A percentile compares a stretch with the other conserved stretches of the same genome.
These are phyloP conservation scores for Fusarium pseudocircinatum DNA, from an alignment of 2,329 filamentous ascomycete species.

Conservation along the genomic window DNA sequence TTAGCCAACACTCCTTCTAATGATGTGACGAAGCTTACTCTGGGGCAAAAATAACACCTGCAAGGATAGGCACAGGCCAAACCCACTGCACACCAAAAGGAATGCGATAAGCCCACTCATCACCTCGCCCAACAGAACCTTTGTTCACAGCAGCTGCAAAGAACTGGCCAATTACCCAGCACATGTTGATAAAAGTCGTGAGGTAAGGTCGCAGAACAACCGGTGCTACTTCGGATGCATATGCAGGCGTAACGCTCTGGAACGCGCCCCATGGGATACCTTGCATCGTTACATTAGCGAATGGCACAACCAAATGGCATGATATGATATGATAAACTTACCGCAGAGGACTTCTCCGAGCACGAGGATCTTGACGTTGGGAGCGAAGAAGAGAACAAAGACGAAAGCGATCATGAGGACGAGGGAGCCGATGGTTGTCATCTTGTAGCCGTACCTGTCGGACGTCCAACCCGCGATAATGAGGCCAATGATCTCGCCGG, in stretches of 20 bases:
- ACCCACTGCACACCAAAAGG: slow-evolving; percentile 64
- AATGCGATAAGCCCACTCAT: slow-evolving; percentile 60
- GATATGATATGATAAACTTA: slow-evolving; percentile 22
- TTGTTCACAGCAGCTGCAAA: slow-evolving; percentile 59
- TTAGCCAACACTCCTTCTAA: neutral
- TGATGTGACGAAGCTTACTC: slow-evolving; percentile 48
- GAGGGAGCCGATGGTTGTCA: slow-evolving; percentile 59
- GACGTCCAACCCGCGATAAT: slow-evolving; percentile 62
- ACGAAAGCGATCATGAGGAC: slow-evolving; percentile 59
- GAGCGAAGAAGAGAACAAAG: slow-evolving; percentile 64
- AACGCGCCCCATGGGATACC: slow-evolving; percentile 65
- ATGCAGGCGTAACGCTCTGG: slow-evolving; percentile 61
- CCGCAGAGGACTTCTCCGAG: slow-evolving; percentile 59
- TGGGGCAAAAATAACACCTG: slow-evolving; percentile 57
- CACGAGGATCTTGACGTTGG: slow-evolving; percentile 57
- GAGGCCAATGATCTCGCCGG: slow-evolving; percentile 65
- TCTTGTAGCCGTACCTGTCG: slow-evolving; percentile 61
- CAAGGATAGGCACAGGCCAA: slow-evolving; percentile 59
- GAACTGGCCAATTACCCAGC: slow-evolving; percentile 66
- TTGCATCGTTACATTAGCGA: slow-evolving; percentile 28
- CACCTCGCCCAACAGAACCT: slow-evolving; percentile 50
- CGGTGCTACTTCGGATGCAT: slow-evolving; percentile 63
- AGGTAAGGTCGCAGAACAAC: slow-evolving; percentile 61
- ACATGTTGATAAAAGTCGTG: slow-evolving; percentile 66
- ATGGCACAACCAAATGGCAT: neutral